A percentile compares a stretch with the other conserved stretches of the same genome.
These are phyloP conservation scores for Solanum chilense DNA, from an alignment of 257 asterid species.

Conservation along the genomic window DNA sequence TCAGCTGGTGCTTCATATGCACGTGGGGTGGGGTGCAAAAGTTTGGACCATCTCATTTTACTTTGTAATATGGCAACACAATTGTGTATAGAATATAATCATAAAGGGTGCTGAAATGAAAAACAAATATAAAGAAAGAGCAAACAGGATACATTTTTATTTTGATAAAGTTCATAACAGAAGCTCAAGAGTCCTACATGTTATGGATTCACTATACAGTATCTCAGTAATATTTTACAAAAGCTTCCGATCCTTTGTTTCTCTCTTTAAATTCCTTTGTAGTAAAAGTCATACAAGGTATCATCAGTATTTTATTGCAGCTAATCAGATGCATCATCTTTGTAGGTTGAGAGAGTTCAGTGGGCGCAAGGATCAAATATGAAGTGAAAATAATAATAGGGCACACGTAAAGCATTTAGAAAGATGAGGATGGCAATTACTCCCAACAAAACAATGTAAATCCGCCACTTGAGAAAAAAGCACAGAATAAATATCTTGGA, in stretches of 20 bases:
- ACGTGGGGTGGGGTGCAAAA: background rate
- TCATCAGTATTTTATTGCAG: background rate
- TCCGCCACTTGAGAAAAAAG: background rate
- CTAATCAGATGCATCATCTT: background rate
- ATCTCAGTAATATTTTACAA: background rate
- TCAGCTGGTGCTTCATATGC: background rate
- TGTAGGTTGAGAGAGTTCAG: background rate
- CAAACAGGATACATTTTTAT: background rate
- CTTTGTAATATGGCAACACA: background rate
- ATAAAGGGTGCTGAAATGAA: background rate
- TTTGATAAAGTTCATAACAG: background rate
- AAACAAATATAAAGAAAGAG: background rate
- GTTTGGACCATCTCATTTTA: background rate
- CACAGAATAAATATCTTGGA: background rate
- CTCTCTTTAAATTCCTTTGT: background rate
- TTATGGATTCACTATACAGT: background rate
- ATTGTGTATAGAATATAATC: background rate
- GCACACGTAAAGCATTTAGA: background rate
- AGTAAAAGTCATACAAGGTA: background rate
- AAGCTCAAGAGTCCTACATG: background rate
- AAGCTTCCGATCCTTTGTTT: background rate
- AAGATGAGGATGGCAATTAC: background rate
- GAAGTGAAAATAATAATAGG: background rate
- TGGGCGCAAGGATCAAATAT: background rate
- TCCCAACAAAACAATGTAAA: background rate